Percentiles rank a stretch among this genome's conserved stretches.
Evolutionary conservation across 148 eudicot species (phyloP).

Genomic region (Drosera capensis): DNA sequence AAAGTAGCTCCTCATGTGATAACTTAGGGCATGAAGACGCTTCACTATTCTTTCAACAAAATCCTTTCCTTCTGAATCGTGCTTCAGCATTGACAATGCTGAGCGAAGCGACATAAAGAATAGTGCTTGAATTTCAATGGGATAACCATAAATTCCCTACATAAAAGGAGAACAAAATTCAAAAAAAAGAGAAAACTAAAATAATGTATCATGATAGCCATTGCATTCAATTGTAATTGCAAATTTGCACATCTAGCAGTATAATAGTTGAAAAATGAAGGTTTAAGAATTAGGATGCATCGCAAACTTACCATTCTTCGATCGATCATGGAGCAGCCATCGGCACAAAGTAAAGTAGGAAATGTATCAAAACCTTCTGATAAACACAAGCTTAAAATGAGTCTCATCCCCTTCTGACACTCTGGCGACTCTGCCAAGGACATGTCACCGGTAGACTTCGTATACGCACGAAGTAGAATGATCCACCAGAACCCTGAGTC

Average conservation of each 20-base stretch:
- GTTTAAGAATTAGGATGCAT: neutral
- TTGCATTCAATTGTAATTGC: no score
- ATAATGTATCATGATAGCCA: no score
- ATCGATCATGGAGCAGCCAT: conserved; percentile 73
- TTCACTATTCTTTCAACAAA: conserved; percentile 44
- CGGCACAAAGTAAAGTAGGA: conserved; percentile 59
- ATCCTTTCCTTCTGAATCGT: conserved; percentile 50
- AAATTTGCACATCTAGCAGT: no score
- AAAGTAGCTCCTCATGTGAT: conserved; percentile 59
- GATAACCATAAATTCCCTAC: conserved; percentile 61
- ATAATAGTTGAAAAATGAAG: neutral
- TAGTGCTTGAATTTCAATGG: conserved; percentile 62
- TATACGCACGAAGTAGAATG: conserved; percentile 59
- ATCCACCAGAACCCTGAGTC: conserved; percentile 85
- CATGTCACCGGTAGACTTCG: conserved; percentile 53
- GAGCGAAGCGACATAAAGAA: conserved; percentile 57
- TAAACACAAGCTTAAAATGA: conserved; percentile 38
- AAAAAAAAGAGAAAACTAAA: neutral
- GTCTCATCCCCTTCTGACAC: conserved; percentile 65
- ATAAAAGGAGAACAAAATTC: neutral
- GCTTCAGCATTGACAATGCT: conserved; percentile 46
- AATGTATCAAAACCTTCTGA: conserved; percentile 67
- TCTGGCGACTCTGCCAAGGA: conserved; percentile 51
- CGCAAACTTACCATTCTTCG: conserved; percentile 47
- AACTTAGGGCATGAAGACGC: conserved; percentile 50